Conservation (phyloP, 805 yeast species). For the Metschnikowia reukaufii region DNA sequence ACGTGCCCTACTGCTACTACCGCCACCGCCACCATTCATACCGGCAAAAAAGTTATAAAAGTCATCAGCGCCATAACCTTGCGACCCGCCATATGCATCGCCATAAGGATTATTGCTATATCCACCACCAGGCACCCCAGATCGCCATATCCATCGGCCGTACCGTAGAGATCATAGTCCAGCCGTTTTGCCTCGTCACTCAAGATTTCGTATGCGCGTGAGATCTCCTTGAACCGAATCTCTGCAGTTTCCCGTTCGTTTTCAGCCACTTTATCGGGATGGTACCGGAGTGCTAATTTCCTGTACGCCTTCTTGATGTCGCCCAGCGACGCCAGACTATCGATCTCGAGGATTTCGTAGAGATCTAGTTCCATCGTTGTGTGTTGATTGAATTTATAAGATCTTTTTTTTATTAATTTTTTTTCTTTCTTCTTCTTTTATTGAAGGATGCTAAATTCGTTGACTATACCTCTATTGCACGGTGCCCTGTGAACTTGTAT, state of each 20-base stretch:
- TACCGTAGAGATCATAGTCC: conserved; percentile 60
- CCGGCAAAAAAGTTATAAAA: conserved; percentile 67
- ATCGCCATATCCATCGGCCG: conserved; percentile 30
- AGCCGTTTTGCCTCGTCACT: conserved; percentile 64
- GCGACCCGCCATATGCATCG: conserved; percentile 35
- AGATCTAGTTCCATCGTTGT: conserved; percentile 25
- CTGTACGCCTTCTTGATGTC: conserved; percentile 87
- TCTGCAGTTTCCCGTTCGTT: conserved; percentile 71
- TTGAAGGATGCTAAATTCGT: background rate
- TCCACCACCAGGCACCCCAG: conserved; percentile 12
- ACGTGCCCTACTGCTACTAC: background rate
- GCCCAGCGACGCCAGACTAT: conserved; percentile 56
- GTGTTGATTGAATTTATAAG: too few species aligned
- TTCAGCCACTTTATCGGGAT: conserved; percentile 85
- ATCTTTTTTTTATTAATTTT: background rate
- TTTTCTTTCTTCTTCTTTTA: background rate
- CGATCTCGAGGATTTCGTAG: conserved; percentile 73
- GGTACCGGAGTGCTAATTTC: conserved; percentile 75
- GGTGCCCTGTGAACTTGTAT: conserved; percentile 6
- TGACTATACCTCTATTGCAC: background rate
- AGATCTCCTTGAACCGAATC: conserved; percentile 74
- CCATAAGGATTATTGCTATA: conserved; percentile 39
- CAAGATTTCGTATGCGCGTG: conserved; percentile 82
- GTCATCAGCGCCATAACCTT: conserved; percentile 61
- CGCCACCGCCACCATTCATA: conserved; percentile 33